Evolutionary conservation across 305 asterid genomes (phyloP).

Genomic region (Solanum aculeatissimum): DNA sequence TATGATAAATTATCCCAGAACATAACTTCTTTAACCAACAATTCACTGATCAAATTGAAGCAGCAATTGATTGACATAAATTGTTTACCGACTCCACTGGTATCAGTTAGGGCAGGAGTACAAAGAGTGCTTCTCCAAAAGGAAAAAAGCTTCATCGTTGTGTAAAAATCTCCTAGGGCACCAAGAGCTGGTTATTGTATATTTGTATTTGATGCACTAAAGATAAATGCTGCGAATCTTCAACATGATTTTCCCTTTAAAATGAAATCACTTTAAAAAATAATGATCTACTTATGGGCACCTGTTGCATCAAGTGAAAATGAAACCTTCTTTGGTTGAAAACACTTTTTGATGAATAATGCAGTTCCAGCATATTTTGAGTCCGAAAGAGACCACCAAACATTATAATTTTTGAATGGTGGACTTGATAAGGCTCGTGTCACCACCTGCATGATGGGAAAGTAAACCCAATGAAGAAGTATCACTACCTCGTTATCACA

Average conservation of each 20-base stretch:
- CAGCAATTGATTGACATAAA: not conserved
- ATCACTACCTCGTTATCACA: not conserved
- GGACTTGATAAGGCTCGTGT: constrained; percentile 64
- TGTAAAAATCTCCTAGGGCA: not conserved
- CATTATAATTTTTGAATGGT: constrained; percentile 59
- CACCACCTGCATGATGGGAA: constrained; percentile 43
- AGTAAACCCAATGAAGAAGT: not conserved
- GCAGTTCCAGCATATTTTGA: constrained; percentile 96
- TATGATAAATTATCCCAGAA: not conserved
- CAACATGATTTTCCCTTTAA: not conserved
- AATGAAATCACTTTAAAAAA: not conserved
- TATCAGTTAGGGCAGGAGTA: not conserved
- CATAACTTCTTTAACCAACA: not conserved
- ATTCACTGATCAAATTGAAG: not conserved
- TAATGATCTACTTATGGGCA: constrained; percentile 2
- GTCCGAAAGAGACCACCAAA: constrained; percentile 99
- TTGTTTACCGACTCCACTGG: not conserved
- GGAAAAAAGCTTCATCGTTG: not conserved
- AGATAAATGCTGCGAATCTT: not conserved
- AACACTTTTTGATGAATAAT: constrained; percentile 61
- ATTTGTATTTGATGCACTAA: not conserved
- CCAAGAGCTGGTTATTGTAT: not conserved
- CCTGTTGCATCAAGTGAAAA: constrained; percentile 81
- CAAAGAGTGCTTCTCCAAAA: not conserved
- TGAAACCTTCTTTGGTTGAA: constrained; percentile 60